phyloP scores from a whole-genome alignment of 2,329 filamentous ascomycete species.

The Ceratocystis eucalypticola region DNA sequence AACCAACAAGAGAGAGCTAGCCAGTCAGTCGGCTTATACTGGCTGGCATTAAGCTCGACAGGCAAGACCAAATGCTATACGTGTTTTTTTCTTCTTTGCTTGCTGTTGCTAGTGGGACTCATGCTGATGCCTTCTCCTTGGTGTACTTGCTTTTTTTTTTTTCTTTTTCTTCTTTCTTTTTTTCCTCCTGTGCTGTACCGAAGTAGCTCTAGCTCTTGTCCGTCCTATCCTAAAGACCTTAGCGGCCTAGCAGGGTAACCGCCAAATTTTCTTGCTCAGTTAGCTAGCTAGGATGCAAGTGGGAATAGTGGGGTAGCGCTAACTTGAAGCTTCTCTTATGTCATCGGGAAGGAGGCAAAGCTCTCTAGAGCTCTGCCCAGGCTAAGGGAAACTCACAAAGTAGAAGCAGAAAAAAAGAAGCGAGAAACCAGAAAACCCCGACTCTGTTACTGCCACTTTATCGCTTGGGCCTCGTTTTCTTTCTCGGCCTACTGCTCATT shows the following conservation, averaged over 20 bases:
- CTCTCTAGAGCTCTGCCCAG: not conserved
- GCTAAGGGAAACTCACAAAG: not conserved
- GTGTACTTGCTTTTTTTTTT: not conserved
- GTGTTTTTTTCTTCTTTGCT: not conserved
- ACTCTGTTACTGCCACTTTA: no score
- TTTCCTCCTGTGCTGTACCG: not conserved
- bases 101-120: not conserved
- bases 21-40: not conserved
- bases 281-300: conserved; percentile 1
- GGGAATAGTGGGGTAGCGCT: conserved; percentile 2
- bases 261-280: conserved; percentile 1
- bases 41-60: not conserved
- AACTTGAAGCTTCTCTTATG: conserved; percentile 2
- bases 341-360: conserved; percentile 8
- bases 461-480: conserved; percentile 3
- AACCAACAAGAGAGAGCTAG: not conserved
- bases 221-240: not conserved
- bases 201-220: no score
- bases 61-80: not conserved
- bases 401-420: not conserved
- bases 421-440: not conserved
- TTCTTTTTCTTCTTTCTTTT: not conserved
- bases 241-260: not conserved
- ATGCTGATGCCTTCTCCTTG: not conserved
- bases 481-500: not conserved